Evolutionary conservation across 768 basidiomycete genomes (phyloP), one percentile per base, ranked within the genome.

Genomic region (Collybia sordida): DNA sequence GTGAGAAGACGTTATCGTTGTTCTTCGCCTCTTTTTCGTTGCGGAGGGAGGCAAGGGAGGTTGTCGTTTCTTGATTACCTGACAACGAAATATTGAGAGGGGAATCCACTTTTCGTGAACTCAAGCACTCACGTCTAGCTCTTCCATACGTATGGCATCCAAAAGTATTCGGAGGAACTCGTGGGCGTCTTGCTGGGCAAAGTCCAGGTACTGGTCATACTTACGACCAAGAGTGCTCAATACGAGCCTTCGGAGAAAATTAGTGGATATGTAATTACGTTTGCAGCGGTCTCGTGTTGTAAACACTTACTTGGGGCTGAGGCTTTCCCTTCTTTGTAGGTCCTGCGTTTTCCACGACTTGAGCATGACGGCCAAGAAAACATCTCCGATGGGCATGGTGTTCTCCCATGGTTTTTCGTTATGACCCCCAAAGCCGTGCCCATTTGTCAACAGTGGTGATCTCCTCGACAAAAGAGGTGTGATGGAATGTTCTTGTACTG

Each of bases 121-220:
- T 18, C 31, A 12, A 18, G 11, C 22, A 66, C 85, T 53, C 60
- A 91, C 90, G 62, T 98, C 95, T 44, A 84, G 72, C 66, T 98
- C 94, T 64, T 98, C 95, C 92, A 95, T 95, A 46, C 91, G 82
- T 78, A 95, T 89, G 17, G 86, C 88, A 64, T 97, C 95, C 34
- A 97, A 73, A 51, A 98, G 73, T 55, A 94, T 93, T 27, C 91
- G 79, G 21, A 98, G 69, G 54, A 96, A 87, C 71, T 98, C 95
- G 64, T 97, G 95, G 19, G 94, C 92, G 62, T 98, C 95, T 66
- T 97, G 95, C 66, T 98, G 95, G 6, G 89, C 84, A 65, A 94
- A 95, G 61, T 95, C 94, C 39, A 90, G 82, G 60, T 97, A 98
- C 60, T 98, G 94, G 56, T 93, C 92, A 63, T 95, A 90, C 68